These are phyloP conservation scores for Lecanoromycetidae sp. DNA, from an alignment of 2,329 filamentous ascomycete species.

Conservation along the genomic window DNA sequence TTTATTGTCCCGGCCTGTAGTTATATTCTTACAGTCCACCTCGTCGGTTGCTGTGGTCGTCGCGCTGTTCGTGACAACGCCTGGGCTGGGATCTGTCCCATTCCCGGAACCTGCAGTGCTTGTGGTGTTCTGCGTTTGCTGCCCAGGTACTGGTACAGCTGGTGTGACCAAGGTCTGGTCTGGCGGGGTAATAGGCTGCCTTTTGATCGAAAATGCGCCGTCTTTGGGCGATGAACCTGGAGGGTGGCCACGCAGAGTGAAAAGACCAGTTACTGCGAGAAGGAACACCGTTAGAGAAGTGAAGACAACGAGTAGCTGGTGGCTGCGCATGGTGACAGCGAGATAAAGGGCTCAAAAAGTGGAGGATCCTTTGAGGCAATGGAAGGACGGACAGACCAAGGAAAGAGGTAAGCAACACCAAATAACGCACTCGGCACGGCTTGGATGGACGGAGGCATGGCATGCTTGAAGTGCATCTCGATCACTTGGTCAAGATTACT, in stretches of 20 bases:
- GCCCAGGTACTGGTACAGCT: neutral
- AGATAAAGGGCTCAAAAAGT: neutral
- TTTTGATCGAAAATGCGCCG: neutral
- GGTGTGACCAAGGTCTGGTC: neutral
- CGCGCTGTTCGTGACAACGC: neutral
- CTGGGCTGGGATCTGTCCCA: neutral
- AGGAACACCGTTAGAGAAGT: neutral
- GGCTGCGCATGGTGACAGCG: neutral
- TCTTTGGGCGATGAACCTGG: neutral
- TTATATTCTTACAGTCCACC: slow-evolving; percentile 7
- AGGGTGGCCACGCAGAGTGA: neutral
- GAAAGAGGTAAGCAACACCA: neutral
- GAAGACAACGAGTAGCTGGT: neutral
- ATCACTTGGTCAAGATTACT: too few species aligned
- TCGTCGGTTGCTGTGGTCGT: neutral
- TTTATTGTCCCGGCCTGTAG: slow-evolving; percentile 12
- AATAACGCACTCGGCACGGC: neutral
- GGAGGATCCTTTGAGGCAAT: neutral
- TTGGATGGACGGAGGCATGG: neutral
- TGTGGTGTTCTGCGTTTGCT: neutral
- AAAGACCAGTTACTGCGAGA: neutral
- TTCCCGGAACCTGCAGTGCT: slow-evolving; percentile 4
- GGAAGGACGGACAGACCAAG: neutral
- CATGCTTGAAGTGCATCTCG: neutral
- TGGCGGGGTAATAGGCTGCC: neutral